Conservation (phyloP, 2,329 filamentous ascomycete species). For the Fusarium concolor region DNA sequence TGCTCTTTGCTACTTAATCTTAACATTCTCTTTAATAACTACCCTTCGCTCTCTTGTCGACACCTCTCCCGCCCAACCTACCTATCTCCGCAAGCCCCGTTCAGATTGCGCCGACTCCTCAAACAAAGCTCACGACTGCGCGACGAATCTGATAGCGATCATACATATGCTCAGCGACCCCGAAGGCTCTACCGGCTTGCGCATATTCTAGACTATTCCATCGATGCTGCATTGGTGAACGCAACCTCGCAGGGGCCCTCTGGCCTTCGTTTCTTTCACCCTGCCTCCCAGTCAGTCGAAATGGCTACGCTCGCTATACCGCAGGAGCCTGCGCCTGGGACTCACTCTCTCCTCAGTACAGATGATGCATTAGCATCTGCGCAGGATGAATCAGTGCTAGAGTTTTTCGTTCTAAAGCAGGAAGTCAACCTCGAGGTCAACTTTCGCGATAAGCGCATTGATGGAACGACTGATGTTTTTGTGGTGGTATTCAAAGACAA, state of each 20-base stretch:
- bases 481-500: conserved; percentile 73
- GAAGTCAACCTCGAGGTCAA: conserved; percentile 91
- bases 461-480: conserved; percentile 83
- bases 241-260: conserved; percentile 43
- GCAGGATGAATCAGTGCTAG: conserved; percentile 53
- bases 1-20: conserved; percentile 2
- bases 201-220: conserved; percentile 2
- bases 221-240: conserved; percentile 43
- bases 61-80: conserved; percentile 2
- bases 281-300: conserved; percentile 32
- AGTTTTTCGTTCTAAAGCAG: conserved; percentile 77
- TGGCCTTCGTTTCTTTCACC: conserved; percentile 39
- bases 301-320: conserved; percentile 37
- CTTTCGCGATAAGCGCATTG: conserved; percentile 79
- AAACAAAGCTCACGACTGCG: conserved; percentile 23
- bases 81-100: conserved; percentile 21
- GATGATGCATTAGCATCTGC: conserved; percentile 51
- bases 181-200: not conserved
- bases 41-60: not conserved
- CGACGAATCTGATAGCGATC: conserved; percentile 18
- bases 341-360: conserved; percentile 48
- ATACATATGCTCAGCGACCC: not conserved
- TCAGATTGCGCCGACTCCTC: conserved; percentile 32
- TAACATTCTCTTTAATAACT: not conserved
- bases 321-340: conserved; percentile 32